phyloP scores from a whole-genome alignment of 2,329 filamentous ascomycete genomes.

The Hortaea sp. region DNA sequence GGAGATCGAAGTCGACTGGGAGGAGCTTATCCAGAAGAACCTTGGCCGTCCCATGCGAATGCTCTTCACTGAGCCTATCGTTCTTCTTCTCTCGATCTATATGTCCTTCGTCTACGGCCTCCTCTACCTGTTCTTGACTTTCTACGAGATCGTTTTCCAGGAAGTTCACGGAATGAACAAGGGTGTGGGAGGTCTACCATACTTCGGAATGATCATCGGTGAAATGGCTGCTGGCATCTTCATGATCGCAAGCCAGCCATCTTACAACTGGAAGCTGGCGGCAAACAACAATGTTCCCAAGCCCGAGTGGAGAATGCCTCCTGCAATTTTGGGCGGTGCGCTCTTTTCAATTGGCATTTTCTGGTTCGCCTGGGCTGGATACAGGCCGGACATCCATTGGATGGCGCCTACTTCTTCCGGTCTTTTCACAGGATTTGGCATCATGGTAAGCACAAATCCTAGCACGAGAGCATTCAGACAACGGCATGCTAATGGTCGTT shows the following conservation, averaged over 20 bases:
- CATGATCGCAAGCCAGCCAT: slow-evolving; percentile 18
- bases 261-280: slow-evolving; percentile 25
- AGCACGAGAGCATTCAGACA: too few relatives aligned
- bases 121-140: slow-evolving; percentile 36
- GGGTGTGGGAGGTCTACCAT: slow-evolving; percentile 34
- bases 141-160: slow-evolving; percentile 34
- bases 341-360: slow-evolving; percentile 22
- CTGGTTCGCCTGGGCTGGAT: slow-evolving; percentile 26
- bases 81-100: slow-evolving; percentile 31
- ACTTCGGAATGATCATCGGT: slow-evolving; percentile 28
- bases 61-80: slow-evolving; percentile 38
- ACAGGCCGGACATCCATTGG: slow-evolving; percentile 28
- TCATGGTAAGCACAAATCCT: slow-evolving; percentile 27
- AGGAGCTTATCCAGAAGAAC: slow-evolving; percentile 29
- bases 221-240: slow-evolving; percentile 18
- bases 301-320: slow-evolving; percentile 49
- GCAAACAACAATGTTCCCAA: slow-evolving; percentile 42
- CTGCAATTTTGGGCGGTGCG: slow-evolving; percentile 43
- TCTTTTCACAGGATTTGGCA: slow-evolving; percentile 47
- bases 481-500: too few relatives aligned
- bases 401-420: slow-evolving; percentile 33
- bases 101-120: slow-evolving; percentile 36
- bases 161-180: slow-evolving; percentile 31
- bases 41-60: slow-evolving; percentile 32
- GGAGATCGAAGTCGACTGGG: slow-evolving; percentile 11